Conservation (phyloP, 257 asterid species). For the Rubia yunnanensis region DNA sequence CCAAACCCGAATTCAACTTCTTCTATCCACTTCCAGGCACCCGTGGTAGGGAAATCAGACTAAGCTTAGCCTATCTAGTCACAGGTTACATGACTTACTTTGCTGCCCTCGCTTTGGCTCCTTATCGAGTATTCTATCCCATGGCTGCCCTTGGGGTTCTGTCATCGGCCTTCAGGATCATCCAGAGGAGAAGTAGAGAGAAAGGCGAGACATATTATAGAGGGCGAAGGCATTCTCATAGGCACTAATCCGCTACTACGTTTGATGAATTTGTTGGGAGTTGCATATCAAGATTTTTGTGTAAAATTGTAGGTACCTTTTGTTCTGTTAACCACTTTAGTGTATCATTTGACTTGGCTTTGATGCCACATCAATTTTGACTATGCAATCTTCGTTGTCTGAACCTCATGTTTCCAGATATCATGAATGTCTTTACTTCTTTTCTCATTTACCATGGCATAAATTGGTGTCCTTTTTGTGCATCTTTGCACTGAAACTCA, state of each 20-base stretch:
- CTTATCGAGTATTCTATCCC: constrained; percentile 60
- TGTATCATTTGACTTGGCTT: constrained; percentile 11
- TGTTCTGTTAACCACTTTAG: not conserved
- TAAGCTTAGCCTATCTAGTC: constrained; percentile 64
- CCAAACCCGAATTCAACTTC: constrained; percentile 71
- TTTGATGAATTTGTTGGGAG: not conserved
- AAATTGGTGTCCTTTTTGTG: not conserved
- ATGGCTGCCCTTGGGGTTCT: constrained; percentile 64
- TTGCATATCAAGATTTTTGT: not conserved
- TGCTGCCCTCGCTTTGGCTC: constrained; percentile 65
- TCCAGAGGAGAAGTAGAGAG: constrained; percentile 45
- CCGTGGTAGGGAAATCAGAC: constrained; percentile 52
- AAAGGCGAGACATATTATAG: constrained; percentile 47
- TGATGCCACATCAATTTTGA: constrained; percentile 20
- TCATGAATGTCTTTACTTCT: too few species aligned
- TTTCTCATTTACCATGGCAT: too few species aligned
- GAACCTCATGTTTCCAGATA: too few species aligned
- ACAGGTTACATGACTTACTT: constrained; percentile 68
- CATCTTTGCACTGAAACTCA: not conserved
- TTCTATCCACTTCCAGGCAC: constrained; percentile 52
- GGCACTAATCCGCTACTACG: constrained; percentile 33
- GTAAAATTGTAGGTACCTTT: not conserved
- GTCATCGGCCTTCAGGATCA: constrained; percentile 64
- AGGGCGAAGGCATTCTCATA: constrained; percentile 76
- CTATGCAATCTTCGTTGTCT: not conserved